A percentile compares a stretch with the other conserved stretches of the same genome.
Evolutionary conservation across 306 rosid species (phyloP).

Genomic region (Pterocarpus santalinus): DNA sequence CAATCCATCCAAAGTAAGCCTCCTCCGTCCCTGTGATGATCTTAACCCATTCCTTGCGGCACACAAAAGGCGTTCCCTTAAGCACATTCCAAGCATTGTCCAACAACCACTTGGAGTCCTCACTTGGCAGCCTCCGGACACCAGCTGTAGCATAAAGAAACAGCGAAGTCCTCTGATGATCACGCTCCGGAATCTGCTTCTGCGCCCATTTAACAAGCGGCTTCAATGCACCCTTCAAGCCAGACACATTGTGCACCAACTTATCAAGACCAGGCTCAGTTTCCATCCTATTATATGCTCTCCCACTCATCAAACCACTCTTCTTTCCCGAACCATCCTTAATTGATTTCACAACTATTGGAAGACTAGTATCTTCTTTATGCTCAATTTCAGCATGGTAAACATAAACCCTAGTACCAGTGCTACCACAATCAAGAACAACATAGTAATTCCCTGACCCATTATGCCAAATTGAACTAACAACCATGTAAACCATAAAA

Average conservation of each 20-base stretch:
- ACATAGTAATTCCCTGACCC: constrained; percentile 70
- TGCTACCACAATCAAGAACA: constrained; percentile 93
- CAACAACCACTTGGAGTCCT: constrained; percentile 80
- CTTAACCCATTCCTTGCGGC: constrained; percentile 76
- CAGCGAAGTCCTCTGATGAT: constrained; percentile 69
- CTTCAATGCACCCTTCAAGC: constrained; percentile 66
- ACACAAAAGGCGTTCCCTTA: constrained; percentile 66
- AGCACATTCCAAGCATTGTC: constrained; percentile 77
- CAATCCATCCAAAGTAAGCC: constrained; percentile 97
- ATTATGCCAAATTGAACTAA: constrained; percentile 66
- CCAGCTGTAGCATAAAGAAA: constrained; percentile 94
- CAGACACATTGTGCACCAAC: constrained; percentile 69
- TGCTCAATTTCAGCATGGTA: constrained; percentile 64
- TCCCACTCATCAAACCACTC: constrained; percentile 57
- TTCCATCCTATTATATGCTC: constrained; percentile 95
- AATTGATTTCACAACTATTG: constrained; percentile 61
- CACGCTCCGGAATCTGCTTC: constrained; percentile 78
- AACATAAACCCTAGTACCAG: constrained; percentile 86
- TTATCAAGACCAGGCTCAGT: constrained; percentile 96
- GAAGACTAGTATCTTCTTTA: constrained; percentile 55
- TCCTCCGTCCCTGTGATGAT: constrained; percentile 90
- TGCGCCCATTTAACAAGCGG: constrained; percentile 86
- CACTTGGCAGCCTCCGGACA: constrained; percentile 75
- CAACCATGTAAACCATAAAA: constrained; percentile 58
- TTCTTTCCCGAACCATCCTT: constrained; percentile 53